Percentiles rank a stretch among this genome's conserved stretches.
phyloP scores from a whole-genome alignment of 345 rosid species.

The Abelmoschus esculentus region DNA sequence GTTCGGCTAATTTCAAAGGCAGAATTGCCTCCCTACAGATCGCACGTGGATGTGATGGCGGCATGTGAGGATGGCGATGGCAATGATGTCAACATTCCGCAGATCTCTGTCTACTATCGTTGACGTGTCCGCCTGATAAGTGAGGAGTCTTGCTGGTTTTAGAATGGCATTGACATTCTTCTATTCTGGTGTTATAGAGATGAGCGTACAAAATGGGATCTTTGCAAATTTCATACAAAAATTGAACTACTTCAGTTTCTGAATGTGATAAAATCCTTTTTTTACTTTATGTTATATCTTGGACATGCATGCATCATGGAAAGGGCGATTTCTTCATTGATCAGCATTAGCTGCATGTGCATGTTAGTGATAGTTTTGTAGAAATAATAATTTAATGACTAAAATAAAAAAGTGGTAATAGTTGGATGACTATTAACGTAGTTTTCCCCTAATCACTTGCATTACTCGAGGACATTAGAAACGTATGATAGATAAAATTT shows the following conservation, averaged over 20 bases:
- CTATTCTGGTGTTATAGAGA: background rate
- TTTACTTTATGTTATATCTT: background rate
- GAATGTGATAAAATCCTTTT: background rate
- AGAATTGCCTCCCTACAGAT: slow-evolving; percentile 51
- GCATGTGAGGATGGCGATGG: slow-evolving; percentile 87
- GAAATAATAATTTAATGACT: too few relatives aligned
- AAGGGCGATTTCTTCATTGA: too few relatives aligned
- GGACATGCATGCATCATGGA: background rate
- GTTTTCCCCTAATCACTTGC: too few relatives aligned
- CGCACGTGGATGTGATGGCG: slow-evolving; percentile 81
- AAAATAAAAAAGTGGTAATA: too few relatives aligned
- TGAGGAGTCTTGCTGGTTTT: background rate
- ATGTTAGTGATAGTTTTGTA: too few relatives aligned
- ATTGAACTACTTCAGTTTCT: background rate
- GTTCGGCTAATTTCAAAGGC: slow-evolving; percentile 73
- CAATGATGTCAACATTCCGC: slow-evolving; percentile 82
- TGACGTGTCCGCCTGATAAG: slow-evolving; percentile 6
- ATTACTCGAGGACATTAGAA: too few relatives aligned
- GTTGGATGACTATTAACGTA: too few relatives aligned
- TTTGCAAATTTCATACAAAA: background rate
- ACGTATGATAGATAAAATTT: too few relatives aligned
- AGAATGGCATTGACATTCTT: background rate
- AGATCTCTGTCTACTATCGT: slow-evolving; percentile 63
- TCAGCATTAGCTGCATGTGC: too few relatives aligned
- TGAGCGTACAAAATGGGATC: background rate